Evolutionary conservation across 371 early-diverging fungal species (phyloP), one percentile per base, ranked within the genome.

Genomic region (Syncephalis fuscata): DNA sequence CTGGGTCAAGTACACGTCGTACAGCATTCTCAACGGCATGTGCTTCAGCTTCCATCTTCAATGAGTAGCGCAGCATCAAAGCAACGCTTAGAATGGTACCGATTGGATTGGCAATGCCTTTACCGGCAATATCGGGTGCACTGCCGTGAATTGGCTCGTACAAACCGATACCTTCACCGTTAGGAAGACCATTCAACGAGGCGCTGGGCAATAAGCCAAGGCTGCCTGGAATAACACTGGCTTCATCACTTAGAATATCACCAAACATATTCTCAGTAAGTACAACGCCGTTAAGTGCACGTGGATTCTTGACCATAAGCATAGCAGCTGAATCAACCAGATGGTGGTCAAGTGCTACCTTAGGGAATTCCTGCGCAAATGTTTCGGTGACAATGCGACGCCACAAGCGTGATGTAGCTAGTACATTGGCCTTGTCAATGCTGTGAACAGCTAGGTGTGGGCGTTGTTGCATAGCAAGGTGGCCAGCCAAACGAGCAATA

Each of bases 191-290:
- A 55, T 65, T 82, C 61, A 96, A 69, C 44, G 82, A 80, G 5
- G 97, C 97, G 25, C 82, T 82, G 15, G 97, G 97, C 58, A 96
- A 62, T 48, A 94, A 72, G 42, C 97, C 97, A 44, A 96, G 74
- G 41, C 82, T 81, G 20, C 95, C 97, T 10, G 89, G 91, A 60
- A 96, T 92, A 43, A 94, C 92, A 7, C 81, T 80, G 2, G 91
- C 85, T 66, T 94, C 97, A 60, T 96, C 97, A 8, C 85, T 82
- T 49, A 95, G 67, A 54, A 95, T 93, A 57, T 95, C 96, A 54
- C 96, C 96, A 81, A 95, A 95, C 90, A 96, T 88, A 70, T 96
- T 96, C 57, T 92, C 94, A 19, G 95, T 96, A 53, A 96, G 66
- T 22, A 94, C 77, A 32, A 96, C 77, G 50, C 97, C 97, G 63